These are phyloP conservation scores for Ramalina intermedia DNA, from an alignment of 495 filamentous ascomycete genomes.

Conservation along the genomic window DNA sequence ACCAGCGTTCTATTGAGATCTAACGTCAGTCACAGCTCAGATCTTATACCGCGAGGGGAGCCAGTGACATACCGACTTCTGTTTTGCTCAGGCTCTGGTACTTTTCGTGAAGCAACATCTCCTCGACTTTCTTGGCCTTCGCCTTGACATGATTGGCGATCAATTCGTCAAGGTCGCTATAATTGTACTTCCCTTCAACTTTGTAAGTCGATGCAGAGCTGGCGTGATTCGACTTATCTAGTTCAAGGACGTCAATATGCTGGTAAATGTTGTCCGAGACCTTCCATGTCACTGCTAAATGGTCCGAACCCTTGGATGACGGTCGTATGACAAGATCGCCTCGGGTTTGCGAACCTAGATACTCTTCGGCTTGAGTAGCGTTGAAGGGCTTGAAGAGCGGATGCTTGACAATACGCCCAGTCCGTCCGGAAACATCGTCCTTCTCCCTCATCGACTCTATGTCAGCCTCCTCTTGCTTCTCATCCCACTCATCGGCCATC, in stretches of 20 bases:
- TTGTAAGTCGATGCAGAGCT: constrained; percentile 72
- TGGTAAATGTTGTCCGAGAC: constrained; percentile 89
- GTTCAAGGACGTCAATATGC: constrained; percentile 90
- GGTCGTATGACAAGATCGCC: constrained; percentile 93
- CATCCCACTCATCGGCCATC: constrained; percentile 72
- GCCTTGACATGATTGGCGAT: constrained; percentile 95
- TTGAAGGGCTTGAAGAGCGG: constrained; percentile 90
- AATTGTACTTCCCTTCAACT: constrained; percentile 74
- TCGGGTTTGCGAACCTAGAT: constrained; percentile 62
- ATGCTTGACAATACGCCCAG: constrained; percentile 90
- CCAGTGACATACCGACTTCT: constrained; percentile 59
- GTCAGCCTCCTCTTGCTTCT: constrained; percentile 61
- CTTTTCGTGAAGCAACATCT: constrained; percentile 85
- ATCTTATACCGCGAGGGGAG: not conserved
- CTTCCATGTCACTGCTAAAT: constrained; percentile 95
- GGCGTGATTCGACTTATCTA: constrained; percentile 94
- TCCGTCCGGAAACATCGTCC: constrained; percentile 65
- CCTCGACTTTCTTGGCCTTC: constrained; percentile 95
- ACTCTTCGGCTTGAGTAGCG: constrained; percentile 84
- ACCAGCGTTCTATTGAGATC: constrained; percentile 62
- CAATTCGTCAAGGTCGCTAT: constrained; percentile 91
- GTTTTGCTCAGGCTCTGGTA: constrained; percentile 66
- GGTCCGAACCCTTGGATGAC: constrained; percentile 84
- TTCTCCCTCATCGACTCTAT: constrained; percentile 63
- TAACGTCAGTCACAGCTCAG: not conserved